Percentiles rank a stretch among this genome's conserved stretches.
Evolutionary conservation across 495 filamentous ascomycete species (phyloP).

Genomic region (Neurospora pannonica): DNA sequence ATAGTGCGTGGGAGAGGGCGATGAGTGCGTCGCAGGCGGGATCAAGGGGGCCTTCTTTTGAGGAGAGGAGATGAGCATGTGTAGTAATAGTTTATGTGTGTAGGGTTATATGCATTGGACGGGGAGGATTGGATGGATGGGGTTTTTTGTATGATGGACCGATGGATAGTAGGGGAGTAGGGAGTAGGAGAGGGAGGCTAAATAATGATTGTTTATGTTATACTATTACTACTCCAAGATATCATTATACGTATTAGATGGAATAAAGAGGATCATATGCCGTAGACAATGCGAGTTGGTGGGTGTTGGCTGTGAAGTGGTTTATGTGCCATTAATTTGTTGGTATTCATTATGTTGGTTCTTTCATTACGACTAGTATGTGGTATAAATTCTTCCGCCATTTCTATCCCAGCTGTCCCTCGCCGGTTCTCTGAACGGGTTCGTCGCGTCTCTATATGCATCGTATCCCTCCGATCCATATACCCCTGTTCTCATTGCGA

Average conservation of each 20-base stretch:
- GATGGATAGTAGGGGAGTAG: too few species aligned
- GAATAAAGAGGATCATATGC: not conserved
- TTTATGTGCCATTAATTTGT: not conserved
- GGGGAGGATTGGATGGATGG: not conserved
- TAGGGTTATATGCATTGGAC: not conserved
- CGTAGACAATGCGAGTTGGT: not conserved
- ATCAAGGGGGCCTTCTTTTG: not conserved
- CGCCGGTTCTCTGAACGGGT: not conserved
- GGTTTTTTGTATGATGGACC: not conserved
- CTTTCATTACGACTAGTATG: not conserved
- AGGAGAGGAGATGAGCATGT: not conserved
- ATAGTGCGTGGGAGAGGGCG: conserved; percentile 59
- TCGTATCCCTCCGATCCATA: not conserved
- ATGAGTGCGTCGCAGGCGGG: conserved; percentile 1
- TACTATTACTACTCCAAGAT: not conserved
- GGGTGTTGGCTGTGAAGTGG: not conserved
- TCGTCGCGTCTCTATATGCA: not conserved
- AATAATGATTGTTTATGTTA: not conserved
- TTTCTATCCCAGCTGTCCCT: not conserved
- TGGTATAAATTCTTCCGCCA: not conserved
- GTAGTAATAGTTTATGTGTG: not conserved
- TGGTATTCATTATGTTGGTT: not conserved
- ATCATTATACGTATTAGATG: not conserved
- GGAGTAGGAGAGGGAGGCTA: not conserved
- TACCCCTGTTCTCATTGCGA: not conserved